A percentile compares a stretch with the other conserved stretches of the same genome.
Conservation (phyloP, 306 rosid species). For the Sphenostylis stenocarpa region DNA sequence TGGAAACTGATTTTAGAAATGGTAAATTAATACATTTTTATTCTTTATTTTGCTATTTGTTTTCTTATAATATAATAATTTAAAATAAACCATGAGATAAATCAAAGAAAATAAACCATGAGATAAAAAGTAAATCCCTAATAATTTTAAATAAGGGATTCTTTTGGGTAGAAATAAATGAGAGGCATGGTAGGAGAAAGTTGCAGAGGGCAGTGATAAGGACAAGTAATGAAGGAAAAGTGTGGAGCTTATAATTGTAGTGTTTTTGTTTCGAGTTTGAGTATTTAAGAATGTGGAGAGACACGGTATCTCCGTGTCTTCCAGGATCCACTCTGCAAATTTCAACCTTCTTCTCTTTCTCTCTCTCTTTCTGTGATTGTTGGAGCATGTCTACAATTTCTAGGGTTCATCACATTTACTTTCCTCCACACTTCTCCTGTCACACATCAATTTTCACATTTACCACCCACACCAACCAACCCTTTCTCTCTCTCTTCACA, state of each 20-base stretch:
- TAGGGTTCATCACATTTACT: conserved; percentile 41
- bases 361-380: not conserved
- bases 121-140: too few species aligned
- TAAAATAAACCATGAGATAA: too few species aligned
- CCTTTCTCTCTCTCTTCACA: conserved; percentile 1
- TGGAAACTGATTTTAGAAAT: too few species aligned
- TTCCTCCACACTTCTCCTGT: conserved; percentile 43
- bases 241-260: not conserved
- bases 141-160: too few species aligned
- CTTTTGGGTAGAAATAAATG: conserved; percentile 45
- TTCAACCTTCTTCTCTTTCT: not conserved
- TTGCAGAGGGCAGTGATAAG: conserved; percentile 28
- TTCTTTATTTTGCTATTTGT: too few species aligned
- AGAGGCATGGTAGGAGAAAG: conserved; percentile 18
- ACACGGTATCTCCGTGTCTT: conserved; percentile 67
- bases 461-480: conserved; percentile 67
- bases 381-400: conserved; percentile 9
- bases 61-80: too few species aligned
- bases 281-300: conserved; percentile 22
- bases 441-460: conserved; percentile 75
- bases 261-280: conserved; percentile 6
- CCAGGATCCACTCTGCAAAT: conserved; percentile 17
- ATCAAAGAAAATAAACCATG: too few species aligned
- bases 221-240: not conserved
- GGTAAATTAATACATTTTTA: too few species aligned